Percentiles rank a stretch among this genome's conserved stretches.
Evolutionary conservation across 208 protist species (phyloP).

Genomic region (Trypanosoma brucei): DNA sequence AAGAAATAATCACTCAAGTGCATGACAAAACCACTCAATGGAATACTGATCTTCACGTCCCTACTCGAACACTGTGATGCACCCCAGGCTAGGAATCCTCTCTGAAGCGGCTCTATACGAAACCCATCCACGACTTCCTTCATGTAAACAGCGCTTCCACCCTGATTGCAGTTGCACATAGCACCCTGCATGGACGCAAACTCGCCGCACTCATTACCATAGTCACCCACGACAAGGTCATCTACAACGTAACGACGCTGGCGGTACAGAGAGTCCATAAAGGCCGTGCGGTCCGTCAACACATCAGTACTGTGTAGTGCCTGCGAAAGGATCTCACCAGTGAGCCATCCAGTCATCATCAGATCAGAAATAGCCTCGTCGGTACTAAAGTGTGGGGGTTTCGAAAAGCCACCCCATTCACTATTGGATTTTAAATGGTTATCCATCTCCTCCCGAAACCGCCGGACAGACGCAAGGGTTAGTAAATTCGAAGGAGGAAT

Average conservation of each 20-base stretch:
- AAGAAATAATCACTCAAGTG: not conserved
- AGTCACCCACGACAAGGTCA: slow-evolving; percentile 23
- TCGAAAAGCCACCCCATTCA: not conserved
- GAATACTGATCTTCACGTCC: not conserved
- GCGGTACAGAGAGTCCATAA: slow-evolving; percentile 18
- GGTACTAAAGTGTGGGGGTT: slow-evolving; percentile 8
- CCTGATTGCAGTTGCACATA: slow-evolving; percentile 17
- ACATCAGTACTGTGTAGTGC: slow-evolving; percentile 18
- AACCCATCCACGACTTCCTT: slow-evolving; percentile 6
- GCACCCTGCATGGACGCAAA: not conserved
- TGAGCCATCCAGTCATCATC: slow-evolving; percentile 46
- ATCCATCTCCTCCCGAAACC: slow-evolving; percentile 21
- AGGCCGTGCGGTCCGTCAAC: slow-evolving; percentile 3
- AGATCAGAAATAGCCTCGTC: slow-evolving; percentile 20
- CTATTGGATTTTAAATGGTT: not conserved
- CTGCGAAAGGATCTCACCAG: slow-evolving; percentile 21
- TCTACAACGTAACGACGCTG: slow-evolving; percentile 21
- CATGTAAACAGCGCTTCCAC: slow-evolving; percentile 14
- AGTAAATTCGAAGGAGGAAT: slow-evolving; percentile 18
- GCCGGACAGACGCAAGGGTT: slow-evolving; percentile 30
- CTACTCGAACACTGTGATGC: not conserved
- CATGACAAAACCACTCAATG: not conserved
- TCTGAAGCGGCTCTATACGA: not conserved
- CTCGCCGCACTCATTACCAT: slow-evolving; percentile 12
- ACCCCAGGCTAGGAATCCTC: not conserved